phyloP scores from a whole-genome alignment of 345 rosid genomes.

The Salix dunnii region DNA sequence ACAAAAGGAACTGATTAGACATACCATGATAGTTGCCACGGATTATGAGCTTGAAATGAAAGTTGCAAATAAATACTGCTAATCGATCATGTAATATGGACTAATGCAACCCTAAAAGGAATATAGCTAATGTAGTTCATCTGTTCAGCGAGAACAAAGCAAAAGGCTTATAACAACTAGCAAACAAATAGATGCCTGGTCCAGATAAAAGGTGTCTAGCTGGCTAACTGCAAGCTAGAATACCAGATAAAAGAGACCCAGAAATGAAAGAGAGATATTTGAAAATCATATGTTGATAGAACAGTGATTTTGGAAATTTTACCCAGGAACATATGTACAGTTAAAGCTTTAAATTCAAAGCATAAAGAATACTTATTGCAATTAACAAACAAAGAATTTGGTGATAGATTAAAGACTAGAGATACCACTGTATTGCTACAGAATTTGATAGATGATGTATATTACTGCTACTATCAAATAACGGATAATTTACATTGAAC shows the following conservation, averaged over 20 bases:
- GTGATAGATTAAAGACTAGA: background rate
- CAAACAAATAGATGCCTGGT: background rate
- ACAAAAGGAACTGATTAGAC: background rate
- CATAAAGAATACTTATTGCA: background rate
- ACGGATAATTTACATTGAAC: background rate
- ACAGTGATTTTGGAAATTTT: background rate
- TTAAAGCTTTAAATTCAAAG: background rate
- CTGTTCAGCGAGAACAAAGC: background rate
- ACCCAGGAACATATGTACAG: background rate
- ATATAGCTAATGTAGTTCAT: background rate
- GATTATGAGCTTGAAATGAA: background rate
- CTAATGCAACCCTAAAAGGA: background rate
- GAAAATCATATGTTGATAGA: background rate
- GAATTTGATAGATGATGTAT: background rate
- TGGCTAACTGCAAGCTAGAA: background rate
- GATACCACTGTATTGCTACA: background rate
- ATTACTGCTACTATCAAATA: background rate
- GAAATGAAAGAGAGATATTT: background rate
- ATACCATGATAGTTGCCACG: background rate
- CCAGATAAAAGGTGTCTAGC: background rate
- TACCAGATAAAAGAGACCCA: background rate
- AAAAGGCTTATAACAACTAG: background rate
- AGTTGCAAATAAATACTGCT: background rate
- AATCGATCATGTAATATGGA: background rate
- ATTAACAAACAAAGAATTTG: background rate